phyloP scores from a whole-genome alignment of 108 stramenopile species.

The Cyclostephanos invisitatus region DNA sequence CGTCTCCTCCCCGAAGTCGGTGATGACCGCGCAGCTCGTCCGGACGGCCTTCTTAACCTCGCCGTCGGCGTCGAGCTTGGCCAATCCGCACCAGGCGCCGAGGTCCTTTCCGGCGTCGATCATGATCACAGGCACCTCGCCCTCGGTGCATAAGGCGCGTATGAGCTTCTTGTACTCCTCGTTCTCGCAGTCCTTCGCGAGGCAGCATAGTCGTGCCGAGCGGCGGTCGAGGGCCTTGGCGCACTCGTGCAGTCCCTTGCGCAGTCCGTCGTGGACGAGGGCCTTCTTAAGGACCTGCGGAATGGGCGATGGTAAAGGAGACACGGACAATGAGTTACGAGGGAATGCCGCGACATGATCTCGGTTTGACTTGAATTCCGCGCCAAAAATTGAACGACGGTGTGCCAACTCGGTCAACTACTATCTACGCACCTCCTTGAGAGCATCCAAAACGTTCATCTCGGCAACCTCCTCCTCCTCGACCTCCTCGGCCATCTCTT shows the following conservation, averaged over 20 bases:
- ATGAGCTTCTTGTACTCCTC: slow-evolving; percentile 99
- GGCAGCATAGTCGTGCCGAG: slow-evolving; percentile 97
- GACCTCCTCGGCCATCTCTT: slow-evolving; percentile 64
- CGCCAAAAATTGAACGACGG: background rate
- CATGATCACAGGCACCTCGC: slow-evolving; percentile 97
- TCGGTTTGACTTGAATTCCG: too few relatives aligned
- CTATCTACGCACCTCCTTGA: slow-evolving; percentile 86
- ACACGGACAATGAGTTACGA: slow-evolving; percentile 1
- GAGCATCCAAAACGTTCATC: slow-evolving; percentile 96
- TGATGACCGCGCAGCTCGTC: slow-evolving; percentile 96
- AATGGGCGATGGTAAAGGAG: slow-evolving; percentile 4
- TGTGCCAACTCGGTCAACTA: slow-evolving; percentile 5
- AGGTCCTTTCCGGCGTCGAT: slow-evolving; percentile 94
- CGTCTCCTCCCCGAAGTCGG: slow-evolving; percentile 99
- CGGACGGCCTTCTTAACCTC: slow-evolving; percentile 96
- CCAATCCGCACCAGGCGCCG: slow-evolving; percentile 98
- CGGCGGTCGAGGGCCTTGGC: slow-evolving; percentile 98
- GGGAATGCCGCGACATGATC: too few relatives aligned
- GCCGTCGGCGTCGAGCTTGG: slow-evolving; percentile 97
- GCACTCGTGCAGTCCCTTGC: slow-evolving; percentile 99
- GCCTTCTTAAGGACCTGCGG: slow-evolving; percentile 95
- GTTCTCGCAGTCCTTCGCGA: slow-evolving; percentile 99
- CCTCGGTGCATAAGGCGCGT: slow-evolving; percentile 97
- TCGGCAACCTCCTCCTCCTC: slow-evolving; percentile 87
- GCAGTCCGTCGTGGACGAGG: slow-evolving; percentile 96